Conservation (phyloP, 768 basidiomycete species). For the Hericium erinaceus region DNA sequence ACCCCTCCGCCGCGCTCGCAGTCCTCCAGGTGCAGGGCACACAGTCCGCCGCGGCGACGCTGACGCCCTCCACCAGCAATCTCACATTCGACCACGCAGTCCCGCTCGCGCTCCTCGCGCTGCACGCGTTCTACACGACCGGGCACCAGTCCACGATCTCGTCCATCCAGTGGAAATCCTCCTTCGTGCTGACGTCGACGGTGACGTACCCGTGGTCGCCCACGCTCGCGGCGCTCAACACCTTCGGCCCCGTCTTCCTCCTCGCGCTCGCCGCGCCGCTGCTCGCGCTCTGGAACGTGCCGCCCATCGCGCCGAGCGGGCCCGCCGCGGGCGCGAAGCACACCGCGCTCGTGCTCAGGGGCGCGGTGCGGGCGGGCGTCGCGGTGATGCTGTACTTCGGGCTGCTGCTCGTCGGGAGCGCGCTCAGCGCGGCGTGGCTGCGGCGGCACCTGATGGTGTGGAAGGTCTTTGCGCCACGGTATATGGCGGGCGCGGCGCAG, state of each 20-base stretch:
- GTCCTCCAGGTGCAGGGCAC: slow-evolving; percentile 19
- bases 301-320: slow-evolving; percentile 38
- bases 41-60: slow-evolving; percentile 26
- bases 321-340: slow-evolving; percentile 14
- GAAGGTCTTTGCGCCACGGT: slow-evolving; percentile 97
- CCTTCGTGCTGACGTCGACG: slow-evolving; percentile 69
- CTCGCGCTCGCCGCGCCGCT: slow-evolving; percentile 61
- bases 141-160: slow-evolving; percentile 89
- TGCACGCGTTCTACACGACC: slow-evolving; percentile 75
- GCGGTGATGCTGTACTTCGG: slow-evolving; percentile 66
- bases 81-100: slow-evolving; percentile 54
- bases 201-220: slow-evolving; percentile 69
- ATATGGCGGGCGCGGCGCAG: slow-evolving; percentile 67
- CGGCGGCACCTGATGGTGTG: slow-evolving; percentile 93
- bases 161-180: slow-evolving; percentile 92
- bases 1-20: slow-evolving; percentile 35
- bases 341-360: slow-evolving; percentile 17
- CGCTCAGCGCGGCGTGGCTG: slow-evolving; percentile 64
- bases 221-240: slow-evolving; percentile 66
- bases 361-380: slow-evolving; percentile 43
- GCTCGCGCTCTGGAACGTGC: slow-evolving; percentile 75
- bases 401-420: slow-evolving; percentile 55
- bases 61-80: not conserved
- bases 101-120: slow-evolving; percentile 66
- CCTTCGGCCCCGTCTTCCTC: slow-evolving; percentile 64